Base-by-base conservation (phyloP, 768 basidiomycete genomes). In the Nidularia sp. region DNA sequence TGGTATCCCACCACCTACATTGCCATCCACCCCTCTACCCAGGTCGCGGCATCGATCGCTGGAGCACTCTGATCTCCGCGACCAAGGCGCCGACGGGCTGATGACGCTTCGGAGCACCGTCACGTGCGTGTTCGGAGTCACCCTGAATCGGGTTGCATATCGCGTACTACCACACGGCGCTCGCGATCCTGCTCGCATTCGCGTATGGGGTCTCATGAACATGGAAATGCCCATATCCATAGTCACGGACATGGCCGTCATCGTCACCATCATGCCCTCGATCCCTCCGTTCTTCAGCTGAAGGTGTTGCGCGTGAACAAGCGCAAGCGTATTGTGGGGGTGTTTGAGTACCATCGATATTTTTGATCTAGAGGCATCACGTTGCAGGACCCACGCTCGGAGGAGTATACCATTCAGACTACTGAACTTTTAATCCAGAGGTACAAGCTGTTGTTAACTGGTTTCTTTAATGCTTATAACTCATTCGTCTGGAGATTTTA, bases 311-410 rank as follows among this genome's bases (percentile, higher is more conserved):
- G 56, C 7, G 51, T 56, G 44, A 53, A 61, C 32, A 70, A 65
- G 55, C 57, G 56, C 18, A 84, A 88, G 59, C 69, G 74, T 31
- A 78, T 78, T 0, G 88, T 90, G 0, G 88, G 18, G 1, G 81
- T 87, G 10, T 90, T 90, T 53, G 88, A 90, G 68, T 80, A 79
- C 2, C 82, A 88, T 57, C 67, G 80, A 31, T 90, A 88, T 61
- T 69, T 69, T 88, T 52, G 80, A 88, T 55, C 69, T 90, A 2
- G 87, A 90, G 60, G 76, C 79, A 29, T 77, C 67, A 32, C 66
- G 77, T 64, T 84, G 34, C 64, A 68, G 33, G 81, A 85, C 53
- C 81, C 80, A 1, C 62, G 75, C 51, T 67, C 70, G 2, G 72
- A 72, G 12, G 63, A 63, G 13, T 72, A 77, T 48, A 76, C 77